These are phyloP conservation scores for Mortierella sp. DNA, from an alignment of 371 early-diverging fungal genomes.

Conservation along the genomic window DNA sequence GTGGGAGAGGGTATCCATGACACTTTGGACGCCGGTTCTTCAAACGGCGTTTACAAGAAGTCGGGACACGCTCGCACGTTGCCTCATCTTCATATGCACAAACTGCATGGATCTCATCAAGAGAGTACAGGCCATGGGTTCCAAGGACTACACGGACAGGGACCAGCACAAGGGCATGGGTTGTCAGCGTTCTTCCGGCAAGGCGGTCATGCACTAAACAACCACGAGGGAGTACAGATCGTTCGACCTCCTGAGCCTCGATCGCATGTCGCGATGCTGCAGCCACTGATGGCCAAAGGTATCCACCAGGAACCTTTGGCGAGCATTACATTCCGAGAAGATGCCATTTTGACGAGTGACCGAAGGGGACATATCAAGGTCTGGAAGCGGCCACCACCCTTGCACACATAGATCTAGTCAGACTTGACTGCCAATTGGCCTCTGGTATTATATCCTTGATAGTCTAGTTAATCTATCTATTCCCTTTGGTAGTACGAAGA, in stretches of 20 bases:
- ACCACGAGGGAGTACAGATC: slow-evolving; percentile 28
- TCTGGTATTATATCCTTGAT: too few relatives aligned
- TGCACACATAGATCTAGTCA: slow-evolving; percentile 6
- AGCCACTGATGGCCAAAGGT: slow-evolving; percentile 77
- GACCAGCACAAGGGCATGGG: slow-evolving; percentile 55
- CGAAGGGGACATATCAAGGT: slow-evolving; percentile 81
- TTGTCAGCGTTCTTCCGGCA: slow-evolving; percentile 55
- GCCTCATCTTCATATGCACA: slow-evolving; percentile 28
- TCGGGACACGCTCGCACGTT: slow-evolving; percentile 29
- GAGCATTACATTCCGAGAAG: slow-evolving; percentile 83
- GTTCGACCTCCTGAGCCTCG: slow-evolving; percentile 75
- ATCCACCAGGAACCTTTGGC: slow-evolving; percentile 82
- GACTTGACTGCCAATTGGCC: too few relatives aligned
- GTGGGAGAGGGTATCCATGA: slow-evolving; percentile 1
- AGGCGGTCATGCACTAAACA: slow-evolving; percentile 32
- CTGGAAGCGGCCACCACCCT: slow-evolving; percentile 78
- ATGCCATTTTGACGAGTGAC: slow-evolving; percentile 87
- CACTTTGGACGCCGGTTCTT: slow-evolving; percentile 22
- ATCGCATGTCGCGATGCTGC: slow-evolving; percentile 81
- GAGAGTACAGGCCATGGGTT: too few relatives aligned
- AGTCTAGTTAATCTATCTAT: too few relatives aligned
- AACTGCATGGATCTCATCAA: neutral
- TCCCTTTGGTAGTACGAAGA: too few relatives aligned
- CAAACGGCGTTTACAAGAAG: slow-evolving; percentile 32
- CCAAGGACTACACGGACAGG: slow-evolving; percentile 51